phyloP scores from a whole-genome alignment of 139 green algal genomes.

The Astrephomene gubernaculifera region DNA sequence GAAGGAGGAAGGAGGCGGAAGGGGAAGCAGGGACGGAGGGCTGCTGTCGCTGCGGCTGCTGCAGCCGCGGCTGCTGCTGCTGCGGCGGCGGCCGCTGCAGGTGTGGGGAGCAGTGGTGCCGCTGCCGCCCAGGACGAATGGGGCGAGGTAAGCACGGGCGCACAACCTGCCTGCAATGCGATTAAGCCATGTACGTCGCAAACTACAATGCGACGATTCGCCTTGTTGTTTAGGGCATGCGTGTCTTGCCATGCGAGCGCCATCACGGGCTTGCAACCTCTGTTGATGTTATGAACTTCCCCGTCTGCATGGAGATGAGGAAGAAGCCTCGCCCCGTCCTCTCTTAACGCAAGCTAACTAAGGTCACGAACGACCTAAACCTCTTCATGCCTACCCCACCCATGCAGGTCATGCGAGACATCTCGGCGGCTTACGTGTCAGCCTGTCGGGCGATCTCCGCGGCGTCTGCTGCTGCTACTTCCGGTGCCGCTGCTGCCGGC shows the following conservation, averaged over 20 bases:
- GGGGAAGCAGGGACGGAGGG: neutral
- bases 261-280: too few species aligned
- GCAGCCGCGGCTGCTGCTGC: neutral
- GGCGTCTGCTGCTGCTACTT: neutral
- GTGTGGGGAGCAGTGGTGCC: neutral
- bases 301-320: too few species aligned
- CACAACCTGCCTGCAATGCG: too few species aligned
- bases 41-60: neutral
- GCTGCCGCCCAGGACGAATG: neutral
- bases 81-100: neutral
- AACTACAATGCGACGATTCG: too few species aligned
- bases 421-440: neutral
- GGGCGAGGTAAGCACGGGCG: conserved; percentile 18
- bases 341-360: too few species aligned
- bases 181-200: too few species aligned
- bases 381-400: too few species aligned
- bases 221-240: too few species aligned
- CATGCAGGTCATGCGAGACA: conserved; percentile 5
- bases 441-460: neutral
- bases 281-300: too few species aligned
- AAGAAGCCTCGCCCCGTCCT: too few species aligned
- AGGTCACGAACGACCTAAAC: too few species aligned
- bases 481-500: neutral
- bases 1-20: neutral
- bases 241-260: too few species aligned